Percentiles rank a stretch among this genome's conserved stretches.
Evolutionary conservation across 2,329 filamentous ascomycete genomes (phyloP).

Genomic region (Hypoxylon sp.): DNA sequence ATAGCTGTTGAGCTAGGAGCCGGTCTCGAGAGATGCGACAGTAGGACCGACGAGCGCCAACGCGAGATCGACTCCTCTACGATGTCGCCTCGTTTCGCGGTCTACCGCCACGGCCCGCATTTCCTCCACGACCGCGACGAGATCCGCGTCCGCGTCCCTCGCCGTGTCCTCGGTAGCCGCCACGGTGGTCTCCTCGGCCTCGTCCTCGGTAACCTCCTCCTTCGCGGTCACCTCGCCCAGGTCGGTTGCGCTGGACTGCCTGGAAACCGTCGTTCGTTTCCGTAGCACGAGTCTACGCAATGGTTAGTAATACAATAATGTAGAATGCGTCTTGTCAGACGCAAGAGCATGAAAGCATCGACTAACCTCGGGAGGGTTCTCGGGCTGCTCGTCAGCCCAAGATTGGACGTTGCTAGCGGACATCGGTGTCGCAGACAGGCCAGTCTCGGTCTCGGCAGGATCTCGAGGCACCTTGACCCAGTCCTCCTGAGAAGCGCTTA

Average conservation of each 20-base stretch:
- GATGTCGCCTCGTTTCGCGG: constrained; percentile 42
- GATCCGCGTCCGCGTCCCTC: constrained; percentile 43
- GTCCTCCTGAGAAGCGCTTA: constrained; percentile 62
- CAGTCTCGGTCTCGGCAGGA: constrained; percentile 75
- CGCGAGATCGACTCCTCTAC: constrained; percentile 41
- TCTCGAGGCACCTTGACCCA: constrained; percentile 82
- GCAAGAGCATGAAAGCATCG: neutral
- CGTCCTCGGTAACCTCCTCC: constrained; percentile 41
- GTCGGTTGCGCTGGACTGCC: constrained; percentile 46
- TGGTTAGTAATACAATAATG: constrained; percentile 27
- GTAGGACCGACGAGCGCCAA: constrained; percentile 28
- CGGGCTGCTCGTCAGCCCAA: constrained; percentile 83
- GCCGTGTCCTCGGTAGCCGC: constrained; percentile 39
- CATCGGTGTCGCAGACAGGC: constrained; percentile 67
- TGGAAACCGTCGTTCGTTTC: constrained; percentile 46
- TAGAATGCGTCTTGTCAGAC: neutral
- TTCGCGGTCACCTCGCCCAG: constrained; percentile 44
- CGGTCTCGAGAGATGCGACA: constrained; percentile 29
- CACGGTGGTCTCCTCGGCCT: constrained; percentile 43
- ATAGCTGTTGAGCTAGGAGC: constrained; percentile 26
- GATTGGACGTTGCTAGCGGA: constrained; percentile 65
- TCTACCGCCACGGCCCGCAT: constrained; percentile 35
- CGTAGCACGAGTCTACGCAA: constrained; percentile 31
- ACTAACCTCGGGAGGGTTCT: constrained; percentile 56
- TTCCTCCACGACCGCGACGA: constrained; percentile 41